Percentiles rank a stretch among this genome's conserved stretches.
Conservation (phyloP, 768 basidiomycete species). For the Phanerochaete carnosa region DNA sequence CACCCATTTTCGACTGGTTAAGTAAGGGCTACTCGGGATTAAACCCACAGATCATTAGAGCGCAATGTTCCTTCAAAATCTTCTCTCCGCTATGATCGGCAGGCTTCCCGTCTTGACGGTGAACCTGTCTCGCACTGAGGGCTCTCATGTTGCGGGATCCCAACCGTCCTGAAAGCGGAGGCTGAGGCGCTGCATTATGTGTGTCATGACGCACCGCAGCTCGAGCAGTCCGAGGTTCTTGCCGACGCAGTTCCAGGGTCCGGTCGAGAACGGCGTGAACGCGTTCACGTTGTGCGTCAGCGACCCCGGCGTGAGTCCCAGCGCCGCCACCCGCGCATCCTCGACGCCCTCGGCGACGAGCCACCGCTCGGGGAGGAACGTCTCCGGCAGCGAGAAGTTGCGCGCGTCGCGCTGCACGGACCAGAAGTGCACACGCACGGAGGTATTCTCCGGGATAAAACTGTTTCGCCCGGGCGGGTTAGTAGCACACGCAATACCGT, state of each 20-base stretch:
- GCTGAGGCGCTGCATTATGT: slow-evolving; percentile 32
- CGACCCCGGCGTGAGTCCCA: neutral
- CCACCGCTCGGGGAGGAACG: slow-evolving; percentile 24
- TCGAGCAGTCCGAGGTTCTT: slow-evolving; percentile 11
- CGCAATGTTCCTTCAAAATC: neutral
- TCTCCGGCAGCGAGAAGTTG: slow-evolving; percentile 20
- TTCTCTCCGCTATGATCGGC: slow-evolving; percentile 1
- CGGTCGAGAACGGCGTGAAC: slow-evolving; percentile 12
- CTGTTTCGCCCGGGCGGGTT: neutral
- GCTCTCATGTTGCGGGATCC: slow-evolving; percentile 25
- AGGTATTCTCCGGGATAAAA: slow-evolving; percentile 16
- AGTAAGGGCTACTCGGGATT: no score
- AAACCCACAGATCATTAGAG: no score
- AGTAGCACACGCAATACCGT: neutral
- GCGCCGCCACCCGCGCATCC: neutral
- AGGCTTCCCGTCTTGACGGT: slow-evolving; percentile 16
- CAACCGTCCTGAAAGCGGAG: slow-evolving; percentile 29
- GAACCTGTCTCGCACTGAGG: slow-evolving; percentile 27
- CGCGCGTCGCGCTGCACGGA: slow-evolving; percentile 18
- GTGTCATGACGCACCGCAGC: slow-evolving; percentile 13
- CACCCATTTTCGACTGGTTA: no score
- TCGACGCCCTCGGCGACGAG: slow-evolving; percentile 4
- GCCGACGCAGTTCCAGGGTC: slow-evolving; percentile 10
- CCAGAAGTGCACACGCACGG: slow-evolving; percentile 12
- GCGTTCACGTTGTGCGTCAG: neutral